These are phyloP conservation scores for Camellia japonica DNA, from an alignment of 148 eudicot genomes.

Conservation along the genomic window DNA sequence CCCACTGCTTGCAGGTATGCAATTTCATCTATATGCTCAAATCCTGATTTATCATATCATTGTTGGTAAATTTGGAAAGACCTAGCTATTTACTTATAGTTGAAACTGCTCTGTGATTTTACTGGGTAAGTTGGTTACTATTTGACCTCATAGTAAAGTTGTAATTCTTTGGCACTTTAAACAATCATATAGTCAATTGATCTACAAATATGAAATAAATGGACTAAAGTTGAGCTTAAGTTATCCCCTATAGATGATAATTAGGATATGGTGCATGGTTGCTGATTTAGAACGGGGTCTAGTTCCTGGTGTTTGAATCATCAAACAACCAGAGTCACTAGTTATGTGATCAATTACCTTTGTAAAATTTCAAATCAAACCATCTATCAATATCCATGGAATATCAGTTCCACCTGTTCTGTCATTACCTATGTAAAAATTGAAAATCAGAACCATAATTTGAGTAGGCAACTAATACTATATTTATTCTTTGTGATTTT, in stretches of 20 bases:
- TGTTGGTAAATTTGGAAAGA: background rate
- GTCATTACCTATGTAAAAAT: background rate
- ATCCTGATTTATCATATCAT: background rate
- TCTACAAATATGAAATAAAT: background rate
- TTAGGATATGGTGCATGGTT: too few relatives aligned
- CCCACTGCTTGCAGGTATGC: slow-evolving; percentile 37
- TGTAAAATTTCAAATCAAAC: background rate
- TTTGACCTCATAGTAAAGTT: background rate
- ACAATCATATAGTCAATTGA: slow-evolving; percentile 6
- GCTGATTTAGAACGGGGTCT: background rate
- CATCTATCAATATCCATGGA: background rate
- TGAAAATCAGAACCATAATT: background rate
- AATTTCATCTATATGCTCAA: background rate
- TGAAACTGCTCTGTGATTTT: too few relatives aligned
- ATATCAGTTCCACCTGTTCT: background rate
- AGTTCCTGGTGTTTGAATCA: background rate
- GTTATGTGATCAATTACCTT: too few relatives aligned
- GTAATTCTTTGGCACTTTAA: background rate
- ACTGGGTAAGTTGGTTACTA: background rate
- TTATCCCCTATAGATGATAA: too few relatives aligned
- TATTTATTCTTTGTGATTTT: background rate
- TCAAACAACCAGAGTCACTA: too few relatives aligned
- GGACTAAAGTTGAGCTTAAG: background rate
- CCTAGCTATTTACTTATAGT: background rate
- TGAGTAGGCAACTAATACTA: background rate